Base-by-base conservation (phyloP, 1,139 yeast species). In the Taphrina betulina region DNA sequence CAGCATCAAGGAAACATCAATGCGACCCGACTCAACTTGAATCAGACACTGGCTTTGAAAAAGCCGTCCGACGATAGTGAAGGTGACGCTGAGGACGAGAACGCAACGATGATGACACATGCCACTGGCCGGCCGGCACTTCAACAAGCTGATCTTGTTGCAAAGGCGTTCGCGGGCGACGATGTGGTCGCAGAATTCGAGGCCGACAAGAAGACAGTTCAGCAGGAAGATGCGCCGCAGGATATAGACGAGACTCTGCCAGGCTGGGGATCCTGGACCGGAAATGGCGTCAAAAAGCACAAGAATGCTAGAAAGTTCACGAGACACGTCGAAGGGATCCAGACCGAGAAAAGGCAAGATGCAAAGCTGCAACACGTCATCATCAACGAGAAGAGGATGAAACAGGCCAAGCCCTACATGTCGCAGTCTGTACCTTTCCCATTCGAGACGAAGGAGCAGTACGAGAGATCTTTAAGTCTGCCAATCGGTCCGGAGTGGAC, bases 401-500 rank as follows among this genome's bases (percentile, higher is more conserved):
- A 90, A 73, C 86, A 85, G 77, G 59, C 82, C 66, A 73, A 81
- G 67, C 87, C 87, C 69, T 90, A 87, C 71, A 90, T 84, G 68
- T 85, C 96, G 2, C 78, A 83, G 46, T 81, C 83, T 23, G 95
- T 92, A 51, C 98, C 98, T 28, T 90, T 83, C 78, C 97, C 96
- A 58, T 92, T 78, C 69, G 96, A 92, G 71, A 84, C 84, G 60
- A 78, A 84, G 67, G 98, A 89, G 68, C 97, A 92, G 72, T 94
- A 92, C 69, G 98, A 92, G 70, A 79, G 95, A 67, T 83, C 95
- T 2, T 75, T 92, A 65, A 79, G 95, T 67, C 85, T 89, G 89
- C 97, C 98, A n/a, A 75, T 92, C 60, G 98, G 98, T 29, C 95
- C 87, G 71, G 96, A 92, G 72, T 92, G 97, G 97, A 82, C 94